Conservation (phyloP, 192 early-diverging fungal species). For the Backusella sp. region DNA sequence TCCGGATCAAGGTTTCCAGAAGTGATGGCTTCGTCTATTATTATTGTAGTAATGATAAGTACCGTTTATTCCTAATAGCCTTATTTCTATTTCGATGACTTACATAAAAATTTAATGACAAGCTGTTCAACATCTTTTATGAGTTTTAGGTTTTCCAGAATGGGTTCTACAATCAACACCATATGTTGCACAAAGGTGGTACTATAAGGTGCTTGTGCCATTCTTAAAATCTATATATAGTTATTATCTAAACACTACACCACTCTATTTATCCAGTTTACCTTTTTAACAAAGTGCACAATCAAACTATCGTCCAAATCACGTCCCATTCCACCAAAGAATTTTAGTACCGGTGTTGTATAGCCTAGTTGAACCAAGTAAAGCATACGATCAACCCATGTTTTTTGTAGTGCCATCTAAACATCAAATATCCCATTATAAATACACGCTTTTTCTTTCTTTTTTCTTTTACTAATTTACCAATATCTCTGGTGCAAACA, state of each 20-base stretch:
- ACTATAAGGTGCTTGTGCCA: slow-evolving; percentile 12
- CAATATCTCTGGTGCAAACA: slow-evolving; percentile 60
- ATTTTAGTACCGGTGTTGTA: slow-evolving; percentile 61
- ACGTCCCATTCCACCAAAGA: slow-evolving; percentile 49
- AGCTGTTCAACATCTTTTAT: slow-evolving; percentile 11
- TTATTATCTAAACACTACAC: not conserved
- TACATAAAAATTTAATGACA: slow-evolving; percentile 2
- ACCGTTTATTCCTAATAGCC: too few species aligned
- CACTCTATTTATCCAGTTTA: not conserved
- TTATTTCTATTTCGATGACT: not conserved
- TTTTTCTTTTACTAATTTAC: slow-evolving; percentile 23
- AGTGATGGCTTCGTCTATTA: not conserved
- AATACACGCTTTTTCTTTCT: not conserved
- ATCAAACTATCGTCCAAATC: slow-evolving; percentile 66
- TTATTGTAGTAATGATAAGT: not conserved
- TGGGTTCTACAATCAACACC: slow-evolving; percentile 12
- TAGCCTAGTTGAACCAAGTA: slow-evolving; percentile 64
- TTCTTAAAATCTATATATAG: slow-evolving; percentile 2
- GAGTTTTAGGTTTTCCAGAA: slow-evolving; percentile 1
- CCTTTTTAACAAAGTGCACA: slow-evolving; percentile 64
- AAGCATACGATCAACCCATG: slow-evolving; percentile 66
- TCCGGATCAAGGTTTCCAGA: not conserved
- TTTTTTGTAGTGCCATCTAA: slow-evolving; percentile 65
- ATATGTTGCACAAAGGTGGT: not conserved
- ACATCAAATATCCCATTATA: not conserved